Evolutionary conservation across 257 asterid genomes (phyloP).

Genomic region (Jasminum sambac): DNA sequence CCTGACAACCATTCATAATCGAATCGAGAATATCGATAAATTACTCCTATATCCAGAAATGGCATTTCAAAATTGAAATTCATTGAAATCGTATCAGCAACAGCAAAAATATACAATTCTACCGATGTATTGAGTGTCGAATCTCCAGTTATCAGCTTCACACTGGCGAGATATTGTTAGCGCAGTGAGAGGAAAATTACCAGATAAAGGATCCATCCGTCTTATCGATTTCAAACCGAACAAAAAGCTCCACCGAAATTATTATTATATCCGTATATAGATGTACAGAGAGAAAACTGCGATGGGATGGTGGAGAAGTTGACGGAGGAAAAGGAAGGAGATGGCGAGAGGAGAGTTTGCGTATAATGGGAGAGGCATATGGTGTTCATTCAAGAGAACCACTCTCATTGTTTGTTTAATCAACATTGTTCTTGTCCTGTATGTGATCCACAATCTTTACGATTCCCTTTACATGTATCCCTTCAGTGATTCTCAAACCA

Average conservation of each 20-base stretch:
- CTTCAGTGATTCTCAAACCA: slow-evolving; percentile 38
- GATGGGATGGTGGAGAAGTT: slow-evolving; percentile 52
- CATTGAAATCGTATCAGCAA: background rate
- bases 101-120: background rate
- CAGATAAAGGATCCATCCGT: slow-evolving; percentile 19
- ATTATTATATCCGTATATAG: background rate
- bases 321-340: slow-evolving; percentile 27
- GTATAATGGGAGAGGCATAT: slow-evolving; percentile 49
- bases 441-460: slow-evolving; percentile 74
- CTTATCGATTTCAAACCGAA: slow-evolving; percentile 19
- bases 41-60: background rate
- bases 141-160: background rate
- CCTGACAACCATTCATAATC: background rate
- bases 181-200: background rate
- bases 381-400: slow-evolving; percentile 78
- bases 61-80: background rate
- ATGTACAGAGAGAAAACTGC: slow-evolving; percentile 30
- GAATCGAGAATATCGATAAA: background rate
- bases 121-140: background rate
- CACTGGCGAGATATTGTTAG: background rate
- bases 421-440: slow-evolving; percentile 74
- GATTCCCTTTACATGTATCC: slow-evolving; percentile 69
- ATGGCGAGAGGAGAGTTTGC: slow-evolving; percentile 88
- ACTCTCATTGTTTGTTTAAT: slow-evolving; percentile 64
- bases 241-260: slow-evolving; percentile 5